Base-by-base conservation (phyloP, 805 yeast genomes). In the Yarrowia deformans region DNA sequence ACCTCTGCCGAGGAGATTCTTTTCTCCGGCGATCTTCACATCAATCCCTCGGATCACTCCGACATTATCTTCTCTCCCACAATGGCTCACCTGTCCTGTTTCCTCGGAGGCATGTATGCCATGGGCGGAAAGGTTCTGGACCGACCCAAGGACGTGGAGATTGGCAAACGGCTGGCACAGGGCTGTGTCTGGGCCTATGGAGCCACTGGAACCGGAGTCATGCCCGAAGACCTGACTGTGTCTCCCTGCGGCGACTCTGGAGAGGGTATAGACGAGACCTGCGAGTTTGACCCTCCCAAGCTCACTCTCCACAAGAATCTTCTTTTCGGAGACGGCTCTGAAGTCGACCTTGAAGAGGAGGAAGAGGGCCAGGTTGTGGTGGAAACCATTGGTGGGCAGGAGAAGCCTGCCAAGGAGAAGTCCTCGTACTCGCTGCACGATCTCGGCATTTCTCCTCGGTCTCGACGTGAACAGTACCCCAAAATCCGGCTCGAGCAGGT, bases 21-120 rank as follows among this genome's bases (percentile, higher is more conserved):
- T 23, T 81, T 80, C 67, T 70, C 75, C 1, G 79, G 79, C 2
- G 73, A 75, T 43, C 67, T 74, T 4, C 34, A 37, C 14, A 39
- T 71, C 12, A 39, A 40, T 37, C 40, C 64, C 1, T 3, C 8
- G 1, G 32, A 43, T 8, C 37, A 18, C 13, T 6, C 34, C 8
- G 52, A 61, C n/a, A 61, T 37, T 29, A 34, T 60, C 16, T 61
- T 68, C 14, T 42, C 58, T 12, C 67, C 52, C 1, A 61, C 71
- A 4, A 81, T 82, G 80, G 78, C 82, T 37, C 87, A 84, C 70
- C 76, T 84, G 58, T 75, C 84, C 8, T 87, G 90, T 72, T 84
- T 83, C 69, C 77, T 84, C 4, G 88, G 88, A 16, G 85, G 88
- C 1, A 84, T 84, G 82, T 78, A 83, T 73, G 84, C 84, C 0